Conservation (phyloP, 2,329 filamentous ascomycete species). For the Leptosphaerulina australis region DNA sequence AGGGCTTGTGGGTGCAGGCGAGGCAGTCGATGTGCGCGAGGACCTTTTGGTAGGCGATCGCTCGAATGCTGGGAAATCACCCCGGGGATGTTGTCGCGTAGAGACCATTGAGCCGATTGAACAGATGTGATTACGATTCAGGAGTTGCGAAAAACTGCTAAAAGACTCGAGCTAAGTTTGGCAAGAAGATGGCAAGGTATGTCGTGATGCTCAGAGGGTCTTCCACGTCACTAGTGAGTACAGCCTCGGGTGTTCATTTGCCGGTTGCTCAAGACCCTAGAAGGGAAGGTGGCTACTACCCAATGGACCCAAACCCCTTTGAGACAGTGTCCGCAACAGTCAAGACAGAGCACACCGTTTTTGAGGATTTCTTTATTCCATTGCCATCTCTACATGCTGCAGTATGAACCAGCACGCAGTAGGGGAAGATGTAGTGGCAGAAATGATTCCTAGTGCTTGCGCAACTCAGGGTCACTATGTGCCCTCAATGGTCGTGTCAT, state of each 20-base stretch:
- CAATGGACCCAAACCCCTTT: too few relatives aligned
- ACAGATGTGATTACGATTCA: not conserved
- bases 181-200: conserved; percentile 1
- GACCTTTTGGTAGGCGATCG: conserved; percentile 46
- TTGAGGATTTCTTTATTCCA: too few relatives aligned
- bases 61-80: conserved; percentile 45
- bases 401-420: too few relatives aligned
- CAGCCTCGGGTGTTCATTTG: conserved; percentile 5
- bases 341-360: too few relatives aligned
- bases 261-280: not conserved
- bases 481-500: too few relatives aligned
- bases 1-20: conserved; percentile 35
- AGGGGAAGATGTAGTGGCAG: too few relatives aligned
- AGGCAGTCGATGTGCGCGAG: conserved; percentile 43
- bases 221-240: conserved; percentile 10
- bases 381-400: too few relatives aligned
- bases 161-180: not conserved
- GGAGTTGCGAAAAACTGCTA: not conserved
- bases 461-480: too few relatives aligned
- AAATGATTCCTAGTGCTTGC: too few relatives aligned
- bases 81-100: conserved; percentile 47
- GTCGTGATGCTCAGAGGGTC: not conserved
- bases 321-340: too few relatives aligned
- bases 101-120: conserved; percentile 43
- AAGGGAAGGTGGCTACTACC: not conserved